Base-by-base conservation (phyloP, 2,329 filamentous ascomycete species). In the Onygenales sp. region DNA sequence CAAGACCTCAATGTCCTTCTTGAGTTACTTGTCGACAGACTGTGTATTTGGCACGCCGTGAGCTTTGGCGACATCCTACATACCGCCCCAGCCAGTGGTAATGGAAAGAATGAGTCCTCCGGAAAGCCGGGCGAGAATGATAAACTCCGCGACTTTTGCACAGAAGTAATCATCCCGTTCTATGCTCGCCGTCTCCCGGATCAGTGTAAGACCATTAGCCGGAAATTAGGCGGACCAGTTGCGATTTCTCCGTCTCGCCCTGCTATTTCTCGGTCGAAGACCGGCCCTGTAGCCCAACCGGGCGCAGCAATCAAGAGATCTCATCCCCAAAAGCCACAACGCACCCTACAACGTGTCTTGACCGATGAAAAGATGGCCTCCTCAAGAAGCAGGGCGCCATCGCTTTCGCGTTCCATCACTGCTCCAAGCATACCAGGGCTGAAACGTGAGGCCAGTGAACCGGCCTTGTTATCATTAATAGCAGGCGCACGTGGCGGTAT, bases 31-130 rank as follows among this genome's bases (percentile, higher is more conserved):
- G 61, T 76, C 13, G 75, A 78, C 54, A 66, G 74, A 52, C 63
- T 78, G 31, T 76, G 75, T 55, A 78, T 78, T 51, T 78, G 75
- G 75, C 74, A 77, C 60, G 69, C 73, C 31, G 71, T 77, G 48
- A 70, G 66, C 54, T 63, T 68, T 38, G 70, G 70, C 32, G 57
- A 62, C 4, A 57, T 60, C 3, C 58, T 66, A 11, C 21, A 31
- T 17, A 56, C 63, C 1, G 63, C 67, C 27, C 59, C 63, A 13
- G 55, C 60, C 32, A 66, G 64, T 46, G 49, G 61, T 21, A 62
- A 63, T n/a, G 63, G 58, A n/a, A 59, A 63, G 32, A 61, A 53
- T 47, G 62, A 63, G 52, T 59, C 63, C 36, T 58, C 64, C 5
- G 63, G 63, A 11, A 71, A 68, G 58, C 3, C 51, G 32, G 53